Percentiles rank a stretch among this genome's conserved stretches.
These are phyloP conservation scores for Pigoraptor vietnamica DNA, from an alignment of 78 protist genomes.

Conservation along the genomic window DNA sequence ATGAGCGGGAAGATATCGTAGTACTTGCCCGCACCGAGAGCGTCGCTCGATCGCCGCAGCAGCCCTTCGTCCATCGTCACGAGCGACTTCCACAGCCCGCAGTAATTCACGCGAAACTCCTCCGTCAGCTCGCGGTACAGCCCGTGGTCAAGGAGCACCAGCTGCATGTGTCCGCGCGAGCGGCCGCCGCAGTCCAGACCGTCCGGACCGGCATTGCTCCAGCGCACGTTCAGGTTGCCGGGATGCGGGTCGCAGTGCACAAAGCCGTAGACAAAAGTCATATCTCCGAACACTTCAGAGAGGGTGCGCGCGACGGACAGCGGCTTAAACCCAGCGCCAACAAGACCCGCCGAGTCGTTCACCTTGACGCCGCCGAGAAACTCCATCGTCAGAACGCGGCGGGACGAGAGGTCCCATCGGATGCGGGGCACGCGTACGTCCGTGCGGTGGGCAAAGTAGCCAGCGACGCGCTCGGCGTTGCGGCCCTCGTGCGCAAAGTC, in stretches of 20 bases:
- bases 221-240: constrained; percentile 56
- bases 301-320: background rate
- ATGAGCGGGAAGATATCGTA: background rate
- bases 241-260: constrained; percentile 76
- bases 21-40: background rate
- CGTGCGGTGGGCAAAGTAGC: background rate
- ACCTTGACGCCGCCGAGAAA: constrained; percentile 20
- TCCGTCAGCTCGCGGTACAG: constrained; percentile 42
- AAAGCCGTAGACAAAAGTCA: constrained; percentile 17
- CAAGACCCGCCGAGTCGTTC: constrained; percentile 13
- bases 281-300: background rate
- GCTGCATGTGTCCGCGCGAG: constrained; percentile 1
- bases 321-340: background rate
- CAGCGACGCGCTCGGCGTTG: constrained; percentile 7
- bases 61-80: background rate
- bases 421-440: constrained; percentile 26
- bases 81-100: constrained; percentile 44
- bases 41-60: background rate
- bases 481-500: constrained; percentile 21
- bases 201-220: background rate
- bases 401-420: background rate
- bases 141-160: constrained; percentile 74
- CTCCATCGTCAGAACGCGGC: constrained; percentile 41
- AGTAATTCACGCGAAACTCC: constrained; percentile 4
- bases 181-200: background rate